These are phyloP conservation scores for Protea cynaroides DNA, from an alignment of 164 flowering plant genomes.

Conservation along the genomic window DNA sequence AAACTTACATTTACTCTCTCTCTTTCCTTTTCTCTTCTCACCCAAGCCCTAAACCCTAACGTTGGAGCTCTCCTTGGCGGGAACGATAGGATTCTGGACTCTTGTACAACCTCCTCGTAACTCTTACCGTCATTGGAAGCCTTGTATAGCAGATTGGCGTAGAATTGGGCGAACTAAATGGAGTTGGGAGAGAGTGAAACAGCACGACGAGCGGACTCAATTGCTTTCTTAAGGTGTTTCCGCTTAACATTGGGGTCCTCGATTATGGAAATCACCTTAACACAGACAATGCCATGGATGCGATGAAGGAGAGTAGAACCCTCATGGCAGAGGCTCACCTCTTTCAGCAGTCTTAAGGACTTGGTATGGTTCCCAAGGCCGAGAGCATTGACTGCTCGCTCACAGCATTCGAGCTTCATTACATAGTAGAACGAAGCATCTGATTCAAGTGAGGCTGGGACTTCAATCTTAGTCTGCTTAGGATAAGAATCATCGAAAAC, in stretches of 20 bases:
- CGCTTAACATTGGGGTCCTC: slow-evolving; percentile 70
- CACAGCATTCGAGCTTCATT: slow-evolving; percentile 73
- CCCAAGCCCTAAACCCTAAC: too few species aligned
- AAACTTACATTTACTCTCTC: too few species aligned
- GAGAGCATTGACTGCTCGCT: slow-evolving; percentile 63
- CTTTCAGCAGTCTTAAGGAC: slow-evolving; percentile 82
- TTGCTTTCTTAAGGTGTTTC: slow-evolving; percentile 54
- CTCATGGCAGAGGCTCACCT: slow-evolving; percentile 34
- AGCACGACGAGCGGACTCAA: slow-evolving; percentile 66
- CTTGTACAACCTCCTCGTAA: too few species aligned
- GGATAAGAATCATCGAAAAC: too few species aligned
- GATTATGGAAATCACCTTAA: slow-evolving; percentile 61
- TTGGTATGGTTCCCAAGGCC: slow-evolving; percentile 85
- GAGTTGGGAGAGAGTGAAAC: slow-evolving; percentile 65
- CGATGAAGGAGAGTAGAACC: slow-evolving; percentile 59
- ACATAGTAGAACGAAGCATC: too few species aligned
- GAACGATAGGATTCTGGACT: slow-evolving; percentile 75
- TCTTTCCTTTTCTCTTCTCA: too few species aligned
- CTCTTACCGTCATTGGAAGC: slow-evolving; percentile 64
- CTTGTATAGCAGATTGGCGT: slow-evolving; percentile 80
- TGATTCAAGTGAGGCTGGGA: too few species aligned
- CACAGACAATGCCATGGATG: slow-evolving; percentile 73
- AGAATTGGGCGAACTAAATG: slow-evolving; percentile 74
- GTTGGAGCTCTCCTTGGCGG: slow-evolving; percentile 79
- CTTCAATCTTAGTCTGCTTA: too few species aligned